A percentile compares a stretch with the other conserved stretches of the same genome.
Evolutionary conservation across 345 rosid genomes (phyloP).

Genomic region (Lepidium sativum): DNA sequence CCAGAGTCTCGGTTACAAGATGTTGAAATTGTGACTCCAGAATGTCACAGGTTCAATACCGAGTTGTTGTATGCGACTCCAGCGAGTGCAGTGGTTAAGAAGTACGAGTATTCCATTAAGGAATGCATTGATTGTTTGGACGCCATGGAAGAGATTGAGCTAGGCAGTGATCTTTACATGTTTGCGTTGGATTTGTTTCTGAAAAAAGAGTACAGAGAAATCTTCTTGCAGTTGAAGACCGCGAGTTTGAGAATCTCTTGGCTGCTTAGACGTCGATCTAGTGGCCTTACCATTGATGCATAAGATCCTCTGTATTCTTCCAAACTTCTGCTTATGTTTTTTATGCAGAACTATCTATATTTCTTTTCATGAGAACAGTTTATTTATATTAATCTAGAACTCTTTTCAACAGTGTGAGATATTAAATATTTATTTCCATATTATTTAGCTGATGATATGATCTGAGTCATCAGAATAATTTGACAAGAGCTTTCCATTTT

Average conservation of each 20-base stretch:
- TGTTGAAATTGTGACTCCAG: constrained; percentile 16
- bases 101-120: constrained; percentile 28
- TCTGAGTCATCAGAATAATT: neutral
- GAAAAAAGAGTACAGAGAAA: constrained; percentile 42
- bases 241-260: constrained; percentile 34
- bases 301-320: neutral
- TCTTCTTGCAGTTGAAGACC: constrained; percentile 41
- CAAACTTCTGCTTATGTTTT: neutral
- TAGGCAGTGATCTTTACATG: constrained; percentile 39
- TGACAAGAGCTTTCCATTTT: neutral
- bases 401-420: neutral
- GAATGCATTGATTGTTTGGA: constrained; percentile 49
- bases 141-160: constrained; percentile 38
- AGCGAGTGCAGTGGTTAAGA: constrained; percentile 10
- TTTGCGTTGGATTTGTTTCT: constrained; percentile 43
- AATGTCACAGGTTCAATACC: neutral
- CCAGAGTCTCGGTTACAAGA: constrained; percentile 27
- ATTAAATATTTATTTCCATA: neutral
- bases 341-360: neutral
- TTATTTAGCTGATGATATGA: neutral
- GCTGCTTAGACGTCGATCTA: constrained; percentile 35
- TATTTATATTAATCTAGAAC: neutral
- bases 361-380: neutral
- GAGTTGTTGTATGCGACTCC: constrained; percentile 18
- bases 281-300: constrained; percentile 7